phyloP scores from a whole-genome alignment of 139 green algal genomes.

The Chlorella sorokiniana region DNA sequence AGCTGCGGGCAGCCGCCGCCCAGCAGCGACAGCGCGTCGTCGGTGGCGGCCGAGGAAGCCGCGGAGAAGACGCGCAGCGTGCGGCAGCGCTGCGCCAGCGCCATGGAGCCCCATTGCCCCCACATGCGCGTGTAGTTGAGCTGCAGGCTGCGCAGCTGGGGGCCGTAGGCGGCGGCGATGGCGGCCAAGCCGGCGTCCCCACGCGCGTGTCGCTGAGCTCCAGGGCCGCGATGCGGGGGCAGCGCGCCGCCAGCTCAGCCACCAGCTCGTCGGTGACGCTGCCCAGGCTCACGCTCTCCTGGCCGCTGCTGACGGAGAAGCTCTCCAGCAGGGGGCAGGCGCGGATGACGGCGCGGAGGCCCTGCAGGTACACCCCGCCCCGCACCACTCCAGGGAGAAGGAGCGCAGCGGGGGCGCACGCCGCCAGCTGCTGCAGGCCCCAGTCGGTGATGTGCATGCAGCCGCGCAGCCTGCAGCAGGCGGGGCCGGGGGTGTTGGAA shows the following conservation, averaged over 20 bases:
- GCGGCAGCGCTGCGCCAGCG: background rate
- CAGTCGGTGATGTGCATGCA: conserved; percentile 10
- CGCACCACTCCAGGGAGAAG: conserved; percentile 12
- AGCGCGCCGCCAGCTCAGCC: background rate
- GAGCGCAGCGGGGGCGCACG: background rate
- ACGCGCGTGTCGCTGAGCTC: conserved; percentile 1
- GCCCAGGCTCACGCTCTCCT: background rate
- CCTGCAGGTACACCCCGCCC: conserved; percentile 13
- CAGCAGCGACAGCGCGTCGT: background rate
- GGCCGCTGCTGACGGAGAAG: background rate
- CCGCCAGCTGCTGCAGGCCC: conserved; percentile 5
- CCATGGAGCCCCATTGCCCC: background rate
- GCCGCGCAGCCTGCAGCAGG: conserved; percentile 2
- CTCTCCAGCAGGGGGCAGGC: background rate
- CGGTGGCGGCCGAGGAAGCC: background rate
- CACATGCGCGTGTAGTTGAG: conserved; percentile 2
- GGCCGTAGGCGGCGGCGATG: background rate
- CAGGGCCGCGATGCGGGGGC: background rate
- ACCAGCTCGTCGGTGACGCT: background rate
- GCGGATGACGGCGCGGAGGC: background rate
- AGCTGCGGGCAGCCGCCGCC: background rate
- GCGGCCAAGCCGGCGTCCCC: background rate
- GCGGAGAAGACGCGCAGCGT: background rate
- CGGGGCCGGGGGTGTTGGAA: too few relatives aligned
- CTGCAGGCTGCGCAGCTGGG: background rate